A percentile compares a stretch with the other conserved stretches of the same genome.
These are phyloP conservation scores for Rutstroemia sp. DNA, from an alignment of 2,329 filamentous ascomycete genomes.

Conservation along the genomic window DNA sequence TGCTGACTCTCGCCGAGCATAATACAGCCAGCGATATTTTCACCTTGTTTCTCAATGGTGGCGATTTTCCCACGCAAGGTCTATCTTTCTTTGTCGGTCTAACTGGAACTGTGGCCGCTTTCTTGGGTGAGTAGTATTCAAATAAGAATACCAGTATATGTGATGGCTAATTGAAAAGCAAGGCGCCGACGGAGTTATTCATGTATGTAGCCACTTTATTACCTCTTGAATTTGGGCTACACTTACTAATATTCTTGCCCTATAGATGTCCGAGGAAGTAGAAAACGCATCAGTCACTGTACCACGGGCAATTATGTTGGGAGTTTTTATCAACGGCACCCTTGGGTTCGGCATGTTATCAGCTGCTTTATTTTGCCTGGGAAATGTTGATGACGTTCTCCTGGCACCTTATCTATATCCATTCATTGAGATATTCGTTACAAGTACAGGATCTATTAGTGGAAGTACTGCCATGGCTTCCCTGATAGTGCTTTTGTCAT, in stretches of 20 bases:
- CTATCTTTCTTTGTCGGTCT: conserved; percentile 31
- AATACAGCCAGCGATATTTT: conserved; percentile 19
- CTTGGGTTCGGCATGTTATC: conserved; percentile 35
- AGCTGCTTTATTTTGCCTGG: conserved; percentile 30
- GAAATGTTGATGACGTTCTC: conserved; percentile 25
- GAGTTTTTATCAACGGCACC: conserved; percentile 38
- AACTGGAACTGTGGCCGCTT: conserved; percentile 21
- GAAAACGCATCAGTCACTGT: not conserved
- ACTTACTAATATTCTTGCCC: too few species aligned
- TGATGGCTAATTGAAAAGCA: not conserved
- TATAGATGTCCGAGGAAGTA: conserved; percentile 5
- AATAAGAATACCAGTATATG: not conserved
- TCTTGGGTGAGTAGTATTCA: not conserved
- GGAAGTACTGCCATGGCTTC: conserved; percentile 41
- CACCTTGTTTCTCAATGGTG: conserved; percentile 26
- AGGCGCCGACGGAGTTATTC: not conserved
- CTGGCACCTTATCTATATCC: conserved; percentile 36
- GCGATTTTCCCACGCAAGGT: conserved; percentile 25
- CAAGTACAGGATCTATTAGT: conserved; percentile 36
- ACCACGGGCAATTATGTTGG: conserved; percentile 33
- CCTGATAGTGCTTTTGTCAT: conserved; percentile 33
- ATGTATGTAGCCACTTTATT: not conserved
- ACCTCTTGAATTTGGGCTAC: not conserved
- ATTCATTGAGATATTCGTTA: conserved; percentile 44
- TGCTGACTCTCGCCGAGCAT: conserved; percentile 26